Evolutionary conservation across 1,139 yeast species (phyloP).

Genomic region (Hemisphaericaspora lyxosophila): DNA sequence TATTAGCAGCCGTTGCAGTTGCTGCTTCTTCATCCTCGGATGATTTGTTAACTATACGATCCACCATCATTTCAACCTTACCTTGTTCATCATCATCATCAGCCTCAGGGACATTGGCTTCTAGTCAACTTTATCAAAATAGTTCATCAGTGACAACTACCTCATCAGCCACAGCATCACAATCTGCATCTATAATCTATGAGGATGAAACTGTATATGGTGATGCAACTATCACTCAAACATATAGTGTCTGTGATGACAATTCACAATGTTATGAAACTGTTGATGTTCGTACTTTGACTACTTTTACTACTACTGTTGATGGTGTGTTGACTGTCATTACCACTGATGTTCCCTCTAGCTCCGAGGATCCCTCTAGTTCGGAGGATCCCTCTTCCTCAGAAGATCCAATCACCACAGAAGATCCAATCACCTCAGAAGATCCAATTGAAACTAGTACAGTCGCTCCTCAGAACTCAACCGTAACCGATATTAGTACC

Average conservation of each 20-base stretch:
- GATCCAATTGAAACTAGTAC: too few species aligned
- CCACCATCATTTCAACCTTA: slow-evolving; percentile 28
- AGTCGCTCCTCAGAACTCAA: slow-evolving; percentile 16
- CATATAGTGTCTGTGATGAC: slow-evolving; percentile 37
- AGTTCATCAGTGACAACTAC: slow-evolving; percentile 2
- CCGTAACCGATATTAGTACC: slow-evolving; percentile 23
- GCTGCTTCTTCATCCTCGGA: slow-evolving; percentile 21
- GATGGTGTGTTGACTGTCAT: slow-evolving; percentile 42
- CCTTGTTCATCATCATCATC: slow-evolving; percentile 20
- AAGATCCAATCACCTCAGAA: too few species aligned
- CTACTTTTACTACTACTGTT: slow-evolving; percentile 41
- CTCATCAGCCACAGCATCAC: slow-evolving; percentile 3
- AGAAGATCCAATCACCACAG: too few species aligned
- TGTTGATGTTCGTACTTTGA: slow-evolving; percentile 32
- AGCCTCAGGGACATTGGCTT: too few species aligned
- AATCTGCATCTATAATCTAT: slow-evolving; percentile 15
- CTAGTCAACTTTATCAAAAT: slow-evolving; percentile 4
- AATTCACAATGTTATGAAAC: slow-evolving; percentile 34
- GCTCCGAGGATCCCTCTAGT: slow-evolving; percentile 11
- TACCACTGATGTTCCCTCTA: slow-evolving; percentile 13
- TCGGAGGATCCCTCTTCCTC: too few species aligned
- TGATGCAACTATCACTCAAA: slow-evolving; percentile 23
- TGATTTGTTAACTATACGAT: slow-evolving; percentile 24
- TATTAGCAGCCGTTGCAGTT: slow-evolving; percentile 17
- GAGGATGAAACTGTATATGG: slow-evolving; percentile 31